Conservation (phyloP, 148 eudicot species). For the Nepenthes gracilis region DNA sequence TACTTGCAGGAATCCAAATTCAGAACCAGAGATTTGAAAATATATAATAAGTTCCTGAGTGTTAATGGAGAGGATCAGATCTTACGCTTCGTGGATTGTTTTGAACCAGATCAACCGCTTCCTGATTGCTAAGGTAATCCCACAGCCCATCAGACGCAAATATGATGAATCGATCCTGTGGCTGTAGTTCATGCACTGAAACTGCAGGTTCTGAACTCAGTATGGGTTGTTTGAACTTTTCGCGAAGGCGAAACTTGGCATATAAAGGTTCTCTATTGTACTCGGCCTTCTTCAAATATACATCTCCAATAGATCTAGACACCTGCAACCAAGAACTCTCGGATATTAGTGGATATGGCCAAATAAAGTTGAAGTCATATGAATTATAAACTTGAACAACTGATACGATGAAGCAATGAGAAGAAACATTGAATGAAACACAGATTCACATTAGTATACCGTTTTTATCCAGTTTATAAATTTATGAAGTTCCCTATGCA, state of each 20-base stretch:
- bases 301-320: constrained; percentile 30
- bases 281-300: constrained; percentile 26
- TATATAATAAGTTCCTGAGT: background rate
- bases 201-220: constrained; percentile 25
- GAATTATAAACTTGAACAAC: too few species aligned
- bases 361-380: too few species aligned
- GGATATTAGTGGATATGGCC: too few species aligned
- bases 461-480: too few species aligned
- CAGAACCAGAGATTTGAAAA: too few species aligned
- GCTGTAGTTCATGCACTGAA: constrained; percentile 20
- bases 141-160: constrained; percentile 35
- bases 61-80: background rate
- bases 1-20: too few species aligned
- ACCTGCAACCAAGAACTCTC: constrained; percentile 8
- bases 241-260: constrained; percentile 26
- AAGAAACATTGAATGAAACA: too few species aligned
- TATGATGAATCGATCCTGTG: constrained; percentile 23
- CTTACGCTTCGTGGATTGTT: constrained; percentile 23
- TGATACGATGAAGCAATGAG: too few species aligned
- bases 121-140: constrained; percentile 31
- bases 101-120: constrained; percentile 27
- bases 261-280: constrained; percentile 23
- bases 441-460: too few species aligned
- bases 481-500: too few species aligned
- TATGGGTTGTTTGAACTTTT: constrained; percentile 19